A percentile compares a stretch with the other conserved stretches of the same genome.
phyloP scores from a whole-genome alignment of 192 early-diverging fungal genomes.

The Gonapodya sp. region DNA sequence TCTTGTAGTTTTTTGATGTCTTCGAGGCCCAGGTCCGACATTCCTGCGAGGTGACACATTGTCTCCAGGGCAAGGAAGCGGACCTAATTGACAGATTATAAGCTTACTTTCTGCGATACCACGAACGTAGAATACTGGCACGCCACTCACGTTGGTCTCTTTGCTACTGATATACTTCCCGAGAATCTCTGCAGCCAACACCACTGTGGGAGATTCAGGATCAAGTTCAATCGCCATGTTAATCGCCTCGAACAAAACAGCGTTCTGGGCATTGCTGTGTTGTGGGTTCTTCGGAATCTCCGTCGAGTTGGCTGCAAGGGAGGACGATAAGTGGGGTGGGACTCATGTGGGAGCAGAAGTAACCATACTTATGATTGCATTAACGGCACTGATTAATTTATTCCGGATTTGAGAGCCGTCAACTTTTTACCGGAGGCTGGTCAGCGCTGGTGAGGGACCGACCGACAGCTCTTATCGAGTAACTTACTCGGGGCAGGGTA shows the following conservation, averaged over 20 bases:
- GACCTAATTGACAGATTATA: not conserved
- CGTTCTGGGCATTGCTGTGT: slow-evolving; percentile 96
- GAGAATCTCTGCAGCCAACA: slow-evolving; percentile 71
- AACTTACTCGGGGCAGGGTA: slow-evolving; percentile 72
- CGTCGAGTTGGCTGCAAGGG: slow-evolving; percentile 62
- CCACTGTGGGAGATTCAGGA: slow-evolving; percentile 73
- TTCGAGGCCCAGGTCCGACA: slow-evolving; percentile 64
- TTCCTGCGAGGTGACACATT: slow-evolving; percentile 86
- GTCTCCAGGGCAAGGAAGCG: slow-evolving; percentile 96
- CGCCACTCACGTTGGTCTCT: slow-evolving; percentile 73
- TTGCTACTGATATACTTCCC: slow-evolving; percentile 86
- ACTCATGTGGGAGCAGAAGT: not conserved
- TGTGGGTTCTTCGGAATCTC: slow-evolving; percentile 92
- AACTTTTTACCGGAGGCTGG: not conserved
- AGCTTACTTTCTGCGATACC: not conserved
- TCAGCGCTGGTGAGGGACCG: not conserved
- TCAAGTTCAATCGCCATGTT: slow-evolving; percentile 91
- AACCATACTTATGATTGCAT: slow-evolving; percentile 13
- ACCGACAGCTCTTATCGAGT: not conserved
- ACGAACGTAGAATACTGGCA: not conserved
- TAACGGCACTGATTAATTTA: slow-evolving; percentile 1
- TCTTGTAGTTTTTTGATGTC: slow-evolving; percentile 73
- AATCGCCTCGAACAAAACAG: slow-evolving; percentile 94
- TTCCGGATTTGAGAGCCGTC: slow-evolving; percentile 8
- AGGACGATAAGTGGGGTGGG: slow-evolving; percentile 3